Percentiles rank a stretch among this genome's conserved stretches.
phyloP scores from a whole-genome alignment of 129 eudicot genomes.

The sunflower (Helianthus annuus) region DNA sequence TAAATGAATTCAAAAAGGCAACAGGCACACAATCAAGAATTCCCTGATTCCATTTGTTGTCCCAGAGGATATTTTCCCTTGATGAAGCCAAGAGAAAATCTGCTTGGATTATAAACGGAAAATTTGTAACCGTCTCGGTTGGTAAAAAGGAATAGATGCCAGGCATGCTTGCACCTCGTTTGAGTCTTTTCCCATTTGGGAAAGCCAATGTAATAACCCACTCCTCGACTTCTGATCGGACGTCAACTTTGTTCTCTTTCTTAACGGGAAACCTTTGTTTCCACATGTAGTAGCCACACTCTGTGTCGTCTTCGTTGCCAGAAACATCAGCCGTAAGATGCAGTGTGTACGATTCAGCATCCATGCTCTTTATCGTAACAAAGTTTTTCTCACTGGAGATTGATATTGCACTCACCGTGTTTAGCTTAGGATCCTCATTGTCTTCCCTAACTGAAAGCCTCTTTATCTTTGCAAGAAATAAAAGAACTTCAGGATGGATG shows the following conservation, averaged over 20 bases:
- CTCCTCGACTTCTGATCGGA: slow-evolving; percentile 55
- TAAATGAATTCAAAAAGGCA: slow-evolving; percentile 54
- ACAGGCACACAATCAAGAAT: slow-evolving; percentile 46
- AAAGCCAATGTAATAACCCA: slow-evolving; percentile 61
- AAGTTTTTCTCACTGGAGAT: slow-evolving; percentile 60
- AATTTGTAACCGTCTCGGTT: slow-evolving; percentile 56
- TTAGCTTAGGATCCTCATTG: slow-evolving; percentile 35
- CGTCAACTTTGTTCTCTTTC: slow-evolving; percentile 37
- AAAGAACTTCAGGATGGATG: slow-evolving; percentile 57
- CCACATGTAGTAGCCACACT: slow-evolving; percentile 66
- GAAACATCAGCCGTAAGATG: slow-evolving; percentile 46
- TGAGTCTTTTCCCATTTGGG: slow-evolving; percentile 50
- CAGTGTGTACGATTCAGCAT: slow-evolving; percentile 55
- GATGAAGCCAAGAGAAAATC: slow-evolving; percentile 64
- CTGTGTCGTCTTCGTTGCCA: slow-evolving; percentile 16
- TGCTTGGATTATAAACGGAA: slow-evolving; percentile 68
- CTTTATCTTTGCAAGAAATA: slow-evolving; percentile 58
- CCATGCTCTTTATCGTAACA: slow-evolving; percentile 38
- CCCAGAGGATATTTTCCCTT: slow-evolving; percentile 56
- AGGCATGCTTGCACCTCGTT: slow-evolving; percentile 40
- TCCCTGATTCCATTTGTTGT: slow-evolving; percentile 55
- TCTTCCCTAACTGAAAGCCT: slow-evolving; percentile 48
- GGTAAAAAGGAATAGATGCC: slow-evolving; percentile 65
- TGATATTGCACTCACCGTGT: slow-evolving; percentile 45
- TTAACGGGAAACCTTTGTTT: slow-evolving; percentile 59